Base-by-base conservation (phyloP, 148 eudicot genomes). In the Camellia sinensis region DNA sequence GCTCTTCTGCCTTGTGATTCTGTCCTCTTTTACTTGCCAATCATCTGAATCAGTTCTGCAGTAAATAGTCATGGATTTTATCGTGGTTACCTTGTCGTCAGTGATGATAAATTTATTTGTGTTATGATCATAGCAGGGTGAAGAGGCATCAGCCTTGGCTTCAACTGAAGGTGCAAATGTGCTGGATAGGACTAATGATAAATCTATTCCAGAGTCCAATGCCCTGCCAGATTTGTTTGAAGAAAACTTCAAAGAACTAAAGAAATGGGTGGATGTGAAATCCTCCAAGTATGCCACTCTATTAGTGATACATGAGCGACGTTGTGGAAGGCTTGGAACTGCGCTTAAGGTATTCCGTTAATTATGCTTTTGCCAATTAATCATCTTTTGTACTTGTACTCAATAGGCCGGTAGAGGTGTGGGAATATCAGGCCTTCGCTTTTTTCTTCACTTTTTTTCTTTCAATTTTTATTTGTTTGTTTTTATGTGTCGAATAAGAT, bases 181-280 rank as follows among this genome's bases (percentile, higher is more conserved):
- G 67, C 75, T 13, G 48, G 90, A 84, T 48, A 70, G 70, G 73
- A 75, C 62, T 22, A 84, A 82, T 72, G 87, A 87, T 77, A 84
- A 89, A 74, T 78, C 61, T 82, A 86, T 78, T 37, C 67, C 78
- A 60, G 83, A 82, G 50, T 21, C 82, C 40, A 84, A 65, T 37
- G 10, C 46, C 46, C 84, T 84, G 59, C 80, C 71, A 52, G 91
- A 93, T 79, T 53, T 67, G 65, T 92, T 96, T 79, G 99, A 96
- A 83, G 88, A 92, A 79, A 93, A 90, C 76, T 96, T 80, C 57
- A 96, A 92, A 85, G 99, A 96, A 81, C 79, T 96, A 57, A 81
- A 86, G 82, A 93, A 93, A 87, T 96, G 98, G 99, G 98, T 88
- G 37, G 98, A 96, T 84, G 83, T 94, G 56, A 93, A 93, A 80